These are phyloP conservation scores for Mycosphaerella sp. DNA, from an alignment of 2,329 filamentous ascomycete species.

Conservation along the genomic window DNA sequence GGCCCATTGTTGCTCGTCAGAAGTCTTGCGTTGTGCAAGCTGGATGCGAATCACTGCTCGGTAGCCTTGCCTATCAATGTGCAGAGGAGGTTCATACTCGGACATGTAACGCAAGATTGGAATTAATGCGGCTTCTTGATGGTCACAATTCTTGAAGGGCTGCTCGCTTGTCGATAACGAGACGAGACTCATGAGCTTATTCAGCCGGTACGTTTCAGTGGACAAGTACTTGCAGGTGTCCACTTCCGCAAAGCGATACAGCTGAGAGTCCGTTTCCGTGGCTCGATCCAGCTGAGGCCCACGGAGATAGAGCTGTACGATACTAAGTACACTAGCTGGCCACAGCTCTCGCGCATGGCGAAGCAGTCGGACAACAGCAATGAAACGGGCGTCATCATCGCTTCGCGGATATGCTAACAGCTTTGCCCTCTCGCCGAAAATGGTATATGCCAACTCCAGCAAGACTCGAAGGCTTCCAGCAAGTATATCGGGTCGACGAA, in stretches of 20 bases:
- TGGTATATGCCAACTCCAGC: conserved; percentile 21
- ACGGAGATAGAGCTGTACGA: conserved; percentile 15
- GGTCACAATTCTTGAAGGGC: conserved; percentile 44
- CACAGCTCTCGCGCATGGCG: conserved; percentile 46
- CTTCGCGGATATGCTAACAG: conserved; percentile 5
- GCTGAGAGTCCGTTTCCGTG: too few species aligned
- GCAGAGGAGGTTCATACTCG: conserved; percentile 46
- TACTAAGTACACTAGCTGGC: conserved; percentile 38
- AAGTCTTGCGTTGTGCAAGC: conserved; percentile 52
- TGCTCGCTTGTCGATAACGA: conserved; percentile 38
- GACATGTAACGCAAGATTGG: conserved; percentile 53
- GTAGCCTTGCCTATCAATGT: conserved; percentile 54
- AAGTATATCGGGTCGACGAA: conserved; percentile 40
- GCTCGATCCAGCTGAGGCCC: background rate
- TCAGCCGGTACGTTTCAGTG: conserved; percentile 17
- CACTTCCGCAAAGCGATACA: too few species aligned
- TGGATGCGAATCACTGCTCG: conserved; percentile 51
- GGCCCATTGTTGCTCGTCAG: conserved; percentile 51
- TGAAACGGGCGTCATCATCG: conserved; percentile 26
- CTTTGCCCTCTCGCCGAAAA: conserved; percentile 3
- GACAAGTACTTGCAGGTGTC: background rate
- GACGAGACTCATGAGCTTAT: conserved; percentile 29
- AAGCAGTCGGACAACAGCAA: conserved; percentile 43
- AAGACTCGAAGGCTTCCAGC: conserved; percentile 39
- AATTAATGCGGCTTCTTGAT: conserved; percentile 54